Percentiles rank a stretch among this genome's conserved stretches.
Evolutionary conservation across 495 filamentous ascomycete species (phyloP).

Genomic region (Neurospora intermedia): DNA sequence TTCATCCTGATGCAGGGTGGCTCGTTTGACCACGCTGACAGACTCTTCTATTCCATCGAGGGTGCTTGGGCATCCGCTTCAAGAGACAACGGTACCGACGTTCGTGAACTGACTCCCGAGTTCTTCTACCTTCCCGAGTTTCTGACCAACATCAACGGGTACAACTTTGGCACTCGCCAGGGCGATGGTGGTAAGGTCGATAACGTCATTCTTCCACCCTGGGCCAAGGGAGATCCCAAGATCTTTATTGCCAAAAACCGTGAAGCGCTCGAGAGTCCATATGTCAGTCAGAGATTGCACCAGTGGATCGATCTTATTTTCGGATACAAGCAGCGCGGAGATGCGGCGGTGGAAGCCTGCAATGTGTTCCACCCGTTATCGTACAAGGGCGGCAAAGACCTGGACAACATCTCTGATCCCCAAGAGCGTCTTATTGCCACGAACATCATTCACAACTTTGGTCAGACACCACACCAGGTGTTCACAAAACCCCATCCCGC

Average conservation of each 20-base stretch:
- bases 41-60: slow-evolving; percentile 87
- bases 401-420: slow-evolving; percentile 84
- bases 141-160: slow-evolving; percentile 79
- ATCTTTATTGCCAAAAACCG: slow-evolving; percentile 92
- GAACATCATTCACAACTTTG: slow-evolving; percentile 96
- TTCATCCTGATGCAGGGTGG: slow-evolving; percentile 95
- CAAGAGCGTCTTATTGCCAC: slow-evolving; percentile 77
- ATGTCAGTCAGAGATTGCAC: slow-evolving; percentile 83
- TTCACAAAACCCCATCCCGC: slow-evolving; percentile 70
- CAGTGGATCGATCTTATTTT: slow-evolving; percentile 96
- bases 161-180: slow-evolving; percentile 84
- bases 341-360: slow-evolving; percentile 79
- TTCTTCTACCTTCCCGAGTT: slow-evolving; percentile 97
- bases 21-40: slow-evolving; percentile 91
- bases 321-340: slow-evolving; percentile 88
- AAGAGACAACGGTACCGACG: slow-evolving; percentile 80
- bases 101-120: slow-evolving; percentile 87
- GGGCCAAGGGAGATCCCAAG: slow-evolving; percentile 94
- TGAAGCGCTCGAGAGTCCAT: slow-evolving; percentile 87
- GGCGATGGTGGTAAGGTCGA: slow-evolving; percentile 68
- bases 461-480: slow-evolving; percentile 91
- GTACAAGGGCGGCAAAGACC: slow-evolving; percentile 85
- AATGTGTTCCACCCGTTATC: slow-evolving; percentile 96
- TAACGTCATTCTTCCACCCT: slow-evolving; percentile 77
- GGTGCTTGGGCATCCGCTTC: slow-evolving; percentile 90